Evolutionary conservation across 73 alveolate species (phyloP).

Genomic region (Paramecium sexaurelia): DNA sequence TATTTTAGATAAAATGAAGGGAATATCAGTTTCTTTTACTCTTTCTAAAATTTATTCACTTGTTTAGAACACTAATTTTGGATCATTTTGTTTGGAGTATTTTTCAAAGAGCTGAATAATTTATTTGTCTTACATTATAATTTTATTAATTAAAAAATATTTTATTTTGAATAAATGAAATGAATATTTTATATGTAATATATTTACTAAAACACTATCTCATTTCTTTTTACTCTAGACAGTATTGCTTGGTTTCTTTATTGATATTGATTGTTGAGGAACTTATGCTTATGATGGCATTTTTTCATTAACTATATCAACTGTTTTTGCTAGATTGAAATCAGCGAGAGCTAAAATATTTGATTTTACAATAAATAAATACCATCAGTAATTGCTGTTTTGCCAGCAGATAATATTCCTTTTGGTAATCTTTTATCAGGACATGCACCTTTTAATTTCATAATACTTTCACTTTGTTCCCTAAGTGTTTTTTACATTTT

Average conservation of each 20-base stretch:
- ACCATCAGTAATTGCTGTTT: slow-evolving; percentile 75
- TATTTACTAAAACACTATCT: neutral
- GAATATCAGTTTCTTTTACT: neutral
- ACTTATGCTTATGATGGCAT: slow-evolving; percentile 39
- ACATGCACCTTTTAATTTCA: slow-evolving; percentile 82
- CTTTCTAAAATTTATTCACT: slow-evolving; percentile 26
- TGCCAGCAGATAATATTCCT: slow-evolving; percentile 84
- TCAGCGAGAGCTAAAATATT: slow-evolving; percentile 28
- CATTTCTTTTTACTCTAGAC: slow-evolving; percentile 15
- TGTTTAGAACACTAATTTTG: slow-evolving; percentile 1
- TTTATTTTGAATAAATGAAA: neutral
- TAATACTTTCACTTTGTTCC: slow-evolving; percentile 82
- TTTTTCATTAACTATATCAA: slow-evolving; percentile 41
- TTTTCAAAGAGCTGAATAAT: neutral
- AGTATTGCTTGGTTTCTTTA: slow-evolving; percentile 25
- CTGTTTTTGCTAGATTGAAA: slow-evolving; percentile 13
- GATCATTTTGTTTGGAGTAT: slow-evolving; percentile 22
- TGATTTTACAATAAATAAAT: neutral
- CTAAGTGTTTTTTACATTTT: slow-evolving; percentile 81
- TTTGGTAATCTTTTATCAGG: slow-evolving; percentile 85
- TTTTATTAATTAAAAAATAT: neutral
- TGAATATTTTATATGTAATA: neutral
- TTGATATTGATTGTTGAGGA: slow-evolving; percentile 32
- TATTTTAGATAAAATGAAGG: neutral
- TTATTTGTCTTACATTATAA: slow-evolving; percentile 50